Conservation (phyloP, 2,329 filamentous ascomycete species). For the Lasiodiplodia sp. region DNA sequence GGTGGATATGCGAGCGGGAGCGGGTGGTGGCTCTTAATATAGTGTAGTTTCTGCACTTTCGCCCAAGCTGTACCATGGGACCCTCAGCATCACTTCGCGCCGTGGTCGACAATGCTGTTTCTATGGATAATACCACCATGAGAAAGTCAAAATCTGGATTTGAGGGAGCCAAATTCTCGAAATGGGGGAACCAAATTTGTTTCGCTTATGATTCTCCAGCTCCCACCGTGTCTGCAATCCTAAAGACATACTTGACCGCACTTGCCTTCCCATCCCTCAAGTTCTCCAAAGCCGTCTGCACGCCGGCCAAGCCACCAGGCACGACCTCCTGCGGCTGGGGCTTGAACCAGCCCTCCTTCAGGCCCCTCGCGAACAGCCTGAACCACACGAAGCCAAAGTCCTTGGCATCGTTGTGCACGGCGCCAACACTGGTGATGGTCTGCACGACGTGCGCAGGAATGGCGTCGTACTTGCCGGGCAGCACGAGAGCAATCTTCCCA, state of each 20-base stretch:
- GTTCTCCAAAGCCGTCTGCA: slow-evolving; percentile 38
- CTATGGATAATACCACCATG: too few relatives aligned
- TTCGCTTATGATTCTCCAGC: slow-evolving; percentile 29
- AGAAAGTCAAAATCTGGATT: too few relatives aligned
- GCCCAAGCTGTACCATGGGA: too few relatives aligned
- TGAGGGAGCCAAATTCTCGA: too few relatives aligned
- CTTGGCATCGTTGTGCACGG: slow-evolving; percentile 39
- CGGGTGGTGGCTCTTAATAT: too few relatives aligned
- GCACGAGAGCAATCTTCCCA: slow-evolving; percentile 49
- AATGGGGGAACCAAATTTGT: too few relatives aligned
- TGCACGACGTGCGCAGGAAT: slow-evolving; percentile 6
- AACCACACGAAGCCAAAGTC: slow-evolving; percentile 46
- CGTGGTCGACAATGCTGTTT: too few relatives aligned
- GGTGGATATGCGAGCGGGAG: too few relatives aligned
- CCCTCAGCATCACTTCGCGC: too few relatives aligned
- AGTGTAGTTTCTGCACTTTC: too few relatives aligned
- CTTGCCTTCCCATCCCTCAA: slow-evolving; percentile 41
- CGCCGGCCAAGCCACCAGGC: slow-evolving; percentile 39
- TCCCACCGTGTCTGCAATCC: slow-evolving; percentile 36
- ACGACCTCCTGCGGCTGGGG: slow-evolving; percentile 44
- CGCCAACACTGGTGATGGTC: slow-evolving; percentile 14
- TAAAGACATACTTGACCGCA: slow-evolving; percentile 42
- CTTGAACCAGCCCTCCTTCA: slow-evolving; percentile 47
- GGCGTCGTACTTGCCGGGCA: slow-evolving; percentile 49
- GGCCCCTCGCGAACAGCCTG: slow-evolving; percentile 40